Evolutionary conservation across 2,329 filamentous ascomycete genomes (phyloP).

Genomic region (Microcyclospora tardicrescens): DNA sequence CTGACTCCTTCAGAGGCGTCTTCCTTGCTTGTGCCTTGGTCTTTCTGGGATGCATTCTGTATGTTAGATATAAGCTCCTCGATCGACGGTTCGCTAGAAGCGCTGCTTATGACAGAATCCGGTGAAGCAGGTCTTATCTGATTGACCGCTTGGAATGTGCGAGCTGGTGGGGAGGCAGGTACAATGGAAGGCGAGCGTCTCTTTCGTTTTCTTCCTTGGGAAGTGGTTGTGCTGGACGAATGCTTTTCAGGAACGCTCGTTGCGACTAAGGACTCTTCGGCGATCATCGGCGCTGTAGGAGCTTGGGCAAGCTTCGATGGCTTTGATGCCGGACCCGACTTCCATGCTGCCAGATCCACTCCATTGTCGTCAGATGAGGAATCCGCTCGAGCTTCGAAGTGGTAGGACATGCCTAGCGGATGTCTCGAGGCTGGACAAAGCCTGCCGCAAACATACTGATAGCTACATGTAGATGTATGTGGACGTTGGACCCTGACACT

Average conservation of each 20-base stretch:
- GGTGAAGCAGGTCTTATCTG: no score
- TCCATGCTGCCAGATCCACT: conserved; percentile 18
- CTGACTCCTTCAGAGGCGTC: no score
- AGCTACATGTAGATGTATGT: no score
- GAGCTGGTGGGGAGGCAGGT: not conserved
- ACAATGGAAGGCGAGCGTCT: not conserved
- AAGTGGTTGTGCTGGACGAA: not conserved
- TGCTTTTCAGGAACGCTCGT: not conserved
- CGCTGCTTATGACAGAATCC: no score
- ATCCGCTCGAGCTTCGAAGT: conserved; percentile 14
- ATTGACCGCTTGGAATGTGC: not conserved
- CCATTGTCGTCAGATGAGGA: conserved; percentile 16
- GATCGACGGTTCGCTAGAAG: no score
- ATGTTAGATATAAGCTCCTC: no score
- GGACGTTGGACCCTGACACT: no score
- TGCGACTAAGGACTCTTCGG: conserved; percentile 5
- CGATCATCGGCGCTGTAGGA: conserved; percentile 12
- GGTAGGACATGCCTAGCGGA: conserved; percentile 11
- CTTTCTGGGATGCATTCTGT: no score
- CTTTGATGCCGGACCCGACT: conserved; percentile 4
- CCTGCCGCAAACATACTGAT: no score
- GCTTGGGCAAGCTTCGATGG: conserved; percentile 5
- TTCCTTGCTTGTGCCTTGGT: no score
- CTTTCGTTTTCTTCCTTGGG: not conserved
- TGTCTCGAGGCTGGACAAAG: no score